These are phyloP conservation scores for Lasiodiplodia theobromae DNA, from an alignment of 2,329 filamentous ascomycete species.

Conservation along the genomic window DNA sequence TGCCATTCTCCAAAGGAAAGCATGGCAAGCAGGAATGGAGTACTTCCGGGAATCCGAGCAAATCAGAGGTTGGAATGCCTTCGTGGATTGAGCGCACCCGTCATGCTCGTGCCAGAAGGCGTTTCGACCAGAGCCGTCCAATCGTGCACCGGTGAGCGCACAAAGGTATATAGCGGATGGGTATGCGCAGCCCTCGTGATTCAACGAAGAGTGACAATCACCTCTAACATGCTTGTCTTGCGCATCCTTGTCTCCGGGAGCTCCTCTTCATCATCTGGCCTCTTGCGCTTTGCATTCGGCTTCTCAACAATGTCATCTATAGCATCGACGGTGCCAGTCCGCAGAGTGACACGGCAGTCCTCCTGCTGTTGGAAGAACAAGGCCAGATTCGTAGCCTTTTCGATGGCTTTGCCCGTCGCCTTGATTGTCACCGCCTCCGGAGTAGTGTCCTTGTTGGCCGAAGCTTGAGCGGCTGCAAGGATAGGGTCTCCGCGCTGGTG, in stretches of 20 bases:
- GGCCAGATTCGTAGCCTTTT: slow-evolving; percentile 67
- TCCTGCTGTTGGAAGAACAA: slow-evolving; percentile 69
- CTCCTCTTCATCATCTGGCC: slow-evolving; percentile 37
- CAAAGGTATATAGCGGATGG: neutral
- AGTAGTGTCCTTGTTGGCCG: slow-evolving; percentile 37
- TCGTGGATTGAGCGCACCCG: too few relatives aligned
- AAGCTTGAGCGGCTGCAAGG: slow-evolving; percentile 46
- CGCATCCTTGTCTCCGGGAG: slow-evolving; percentile 51
- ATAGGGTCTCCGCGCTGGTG: slow-evolving; percentile 31
- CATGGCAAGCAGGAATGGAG: too few relatives aligned
- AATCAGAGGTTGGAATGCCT: too few relatives aligned
- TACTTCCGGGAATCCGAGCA: too few relatives aligned
- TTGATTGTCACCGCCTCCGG: slow-evolving; percentile 65
- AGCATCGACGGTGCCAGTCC: slow-evolving; percentile 69
- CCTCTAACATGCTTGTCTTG: slow-evolving; percentile 41
- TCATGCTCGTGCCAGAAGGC: too few relatives aligned
- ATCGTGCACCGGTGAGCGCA: neutral
- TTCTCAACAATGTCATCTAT: slow-evolving; percentile 68
- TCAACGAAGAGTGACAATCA: slow-evolving; percentile 39
- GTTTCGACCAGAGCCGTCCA: neutral
- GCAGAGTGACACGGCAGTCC: slow-evolving; percentile 65
- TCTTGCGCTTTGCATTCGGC: slow-evolving; percentile 26
- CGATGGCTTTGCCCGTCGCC: slow-evolving; percentile 72
- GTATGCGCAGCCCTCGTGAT: neutral
- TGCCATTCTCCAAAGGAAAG: too few relatives aligned